A percentile compares a stretch with the other conserved stretches of the same genome.
phyloP scores from a whole-genome alignment of 495 filamentous ascomycete genomes.

The Xylaria palmicola region DNA sequence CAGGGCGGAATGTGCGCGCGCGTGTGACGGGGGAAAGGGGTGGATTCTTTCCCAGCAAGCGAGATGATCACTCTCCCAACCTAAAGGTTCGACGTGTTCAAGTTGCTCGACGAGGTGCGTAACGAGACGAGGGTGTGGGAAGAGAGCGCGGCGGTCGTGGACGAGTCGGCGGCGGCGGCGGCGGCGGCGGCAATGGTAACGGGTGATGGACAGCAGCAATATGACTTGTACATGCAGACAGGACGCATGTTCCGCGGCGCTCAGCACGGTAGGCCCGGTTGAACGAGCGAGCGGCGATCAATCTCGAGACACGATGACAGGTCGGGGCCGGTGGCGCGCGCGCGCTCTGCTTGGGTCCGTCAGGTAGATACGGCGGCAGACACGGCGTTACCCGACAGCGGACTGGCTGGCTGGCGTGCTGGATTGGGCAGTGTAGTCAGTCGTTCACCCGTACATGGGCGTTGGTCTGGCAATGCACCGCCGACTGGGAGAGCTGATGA shows the following conservation, averaged over 20 bases:
- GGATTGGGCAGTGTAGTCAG: not conserved
- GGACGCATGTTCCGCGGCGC: not conserved
- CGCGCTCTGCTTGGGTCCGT: too few relatives aligned
- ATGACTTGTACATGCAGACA: not conserved
- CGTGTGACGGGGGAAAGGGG: not conserved
- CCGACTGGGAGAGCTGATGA: not conserved
- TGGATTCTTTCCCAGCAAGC: not conserved
- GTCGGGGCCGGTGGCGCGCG: not conserved
- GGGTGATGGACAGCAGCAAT: not conserved
- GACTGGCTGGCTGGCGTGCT: not conserved
- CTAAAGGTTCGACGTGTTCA: not conserved
- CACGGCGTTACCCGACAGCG: too few relatives aligned
- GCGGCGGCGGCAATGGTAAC: not conserved
- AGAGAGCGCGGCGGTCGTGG: not conserved
- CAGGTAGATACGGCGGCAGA: too few relatives aligned
- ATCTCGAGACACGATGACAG: too few relatives aligned
- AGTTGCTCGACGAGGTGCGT: not conserved
- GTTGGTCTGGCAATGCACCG: too few relatives aligned
- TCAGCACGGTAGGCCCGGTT: not conserved
- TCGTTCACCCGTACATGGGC: too few relatives aligned
- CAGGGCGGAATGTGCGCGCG: not conserved
- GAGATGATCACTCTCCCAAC: slow-evolving; percentile 2
- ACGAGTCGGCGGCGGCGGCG: not conserved
- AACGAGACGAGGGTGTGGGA: not conserved
- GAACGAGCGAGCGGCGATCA: not conserved